A percentile compares a stretch with the other conserved stretches of the same genome.
phyloP scores from a whole-genome alignment of 768 basidiomycete species.

The Terana coerulea region DNA sequence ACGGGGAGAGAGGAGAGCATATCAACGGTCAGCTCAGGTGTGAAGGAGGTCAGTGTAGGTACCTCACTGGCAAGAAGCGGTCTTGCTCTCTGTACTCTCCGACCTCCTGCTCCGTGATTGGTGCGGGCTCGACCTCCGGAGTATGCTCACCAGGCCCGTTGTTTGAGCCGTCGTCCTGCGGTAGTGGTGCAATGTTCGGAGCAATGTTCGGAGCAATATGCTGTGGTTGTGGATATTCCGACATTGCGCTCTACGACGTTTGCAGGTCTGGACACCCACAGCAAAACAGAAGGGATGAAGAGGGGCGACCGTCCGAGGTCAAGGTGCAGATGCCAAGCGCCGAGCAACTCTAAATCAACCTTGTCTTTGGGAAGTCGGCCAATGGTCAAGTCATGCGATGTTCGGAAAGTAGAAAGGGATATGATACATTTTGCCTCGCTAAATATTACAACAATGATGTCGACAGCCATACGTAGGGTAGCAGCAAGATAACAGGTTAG shows the following conservation, averaged over 20 bases:
- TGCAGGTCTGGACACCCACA: no score
- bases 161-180: slow-evolving; percentile 37
- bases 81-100: slow-evolving; percentile 96
- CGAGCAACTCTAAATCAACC: no score
- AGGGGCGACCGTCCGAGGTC: no score
- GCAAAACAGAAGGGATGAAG: no score
- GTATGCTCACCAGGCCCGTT: slow-evolving; percentile 18
- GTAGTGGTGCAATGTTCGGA: slow-evolving; percentile 33
- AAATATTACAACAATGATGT: not conserved
- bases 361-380: no score
- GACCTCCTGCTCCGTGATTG: slow-evolving; percentile 89
- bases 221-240: slow-evolving; percentile 25
- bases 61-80: slow-evolving; percentile 84
- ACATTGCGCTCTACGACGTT: no score
- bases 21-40: slow-evolving; percentile 1
- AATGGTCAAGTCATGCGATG: no score
- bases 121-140: slow-evolving; percentile 51
- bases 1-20: not conserved
- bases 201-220: slow-evolving; percentile 35
- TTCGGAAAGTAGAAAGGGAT: no score
- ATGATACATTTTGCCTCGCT: no score
- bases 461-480: slow-evolving; percentile 16
- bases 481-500: slow-evolving; percentile 6
- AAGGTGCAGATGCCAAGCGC: no score
- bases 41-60: not conserved